These are phyloP conservation scores for Heritiera fomes DNA, from an alignment of 345 rosid genomes.

Conservation along the genomic window DNA sequence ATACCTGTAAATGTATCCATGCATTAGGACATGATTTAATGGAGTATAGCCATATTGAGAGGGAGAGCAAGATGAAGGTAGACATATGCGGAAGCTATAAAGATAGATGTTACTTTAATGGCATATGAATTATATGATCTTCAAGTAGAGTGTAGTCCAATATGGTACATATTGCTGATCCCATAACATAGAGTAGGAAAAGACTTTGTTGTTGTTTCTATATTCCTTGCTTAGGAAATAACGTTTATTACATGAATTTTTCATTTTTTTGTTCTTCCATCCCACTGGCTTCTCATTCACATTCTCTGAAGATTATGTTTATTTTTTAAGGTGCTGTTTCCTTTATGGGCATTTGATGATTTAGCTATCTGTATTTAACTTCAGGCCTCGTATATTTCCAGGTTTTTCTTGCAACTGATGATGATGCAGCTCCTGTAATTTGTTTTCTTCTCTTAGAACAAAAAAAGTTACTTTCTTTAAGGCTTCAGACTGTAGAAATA, in stretches of 20 bases:
- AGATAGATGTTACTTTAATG: not conserved
- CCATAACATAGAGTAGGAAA: not conserved
- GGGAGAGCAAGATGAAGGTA: slow-evolving; percentile 1
- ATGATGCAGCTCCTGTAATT: slow-evolving; percentile 68
- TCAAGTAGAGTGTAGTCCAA: not conserved
- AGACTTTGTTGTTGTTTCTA: not conserved
- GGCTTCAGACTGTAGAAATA: slow-evolving; percentile 81
- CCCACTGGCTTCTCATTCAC: not conserved
- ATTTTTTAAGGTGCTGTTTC: slow-evolving; percentile 10
- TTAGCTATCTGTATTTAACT: slow-evolving; percentile 22
- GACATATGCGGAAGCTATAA: slow-evolving; percentile 4
- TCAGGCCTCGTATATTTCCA: slow-evolving; percentile 34
- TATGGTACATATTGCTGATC: not conserved
- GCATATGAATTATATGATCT: not conserved
- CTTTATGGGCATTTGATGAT: slow-evolving; percentile 13
- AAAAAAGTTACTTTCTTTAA: slow-evolving; percentile 75
- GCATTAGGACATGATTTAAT: not conserved
- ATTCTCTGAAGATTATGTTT: slow-evolving; percentile 4
- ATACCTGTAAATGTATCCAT: not conserved
- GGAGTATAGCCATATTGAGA: not conserved
- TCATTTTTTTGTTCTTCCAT: not conserved
- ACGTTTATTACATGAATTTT: not conserved
- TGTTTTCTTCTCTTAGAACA: slow-evolving; percentile 91
- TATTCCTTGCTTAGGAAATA: not conserved
- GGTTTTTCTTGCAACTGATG: slow-evolving; percentile 92